Conservation (phyloP, 2,329 filamentous ascomycete species). For the Paecilomyces dactylethromorphus region DNA sequence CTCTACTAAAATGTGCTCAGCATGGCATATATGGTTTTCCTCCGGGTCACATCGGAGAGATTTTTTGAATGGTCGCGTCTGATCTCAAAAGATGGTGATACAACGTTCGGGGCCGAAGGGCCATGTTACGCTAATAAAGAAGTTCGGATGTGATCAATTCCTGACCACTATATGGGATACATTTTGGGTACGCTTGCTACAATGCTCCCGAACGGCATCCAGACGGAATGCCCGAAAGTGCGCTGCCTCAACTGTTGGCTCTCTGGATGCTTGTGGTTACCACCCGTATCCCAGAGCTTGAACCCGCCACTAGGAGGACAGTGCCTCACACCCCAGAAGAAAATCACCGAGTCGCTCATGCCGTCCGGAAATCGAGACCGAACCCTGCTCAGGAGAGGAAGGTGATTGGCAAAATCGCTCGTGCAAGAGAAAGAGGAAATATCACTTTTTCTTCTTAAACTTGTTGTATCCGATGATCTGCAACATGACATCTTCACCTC, state of each 20-base stretch:
- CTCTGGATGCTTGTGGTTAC: neutral
- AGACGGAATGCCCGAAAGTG: neutral
- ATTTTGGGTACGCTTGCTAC: neutral
- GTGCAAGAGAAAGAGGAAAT: neutral
- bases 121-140: neutral
- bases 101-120: neutral
- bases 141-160: neutral
- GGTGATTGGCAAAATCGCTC: neutral
- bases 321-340: neutral
- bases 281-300: neutral
- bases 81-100: neutral
- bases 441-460: neutral
- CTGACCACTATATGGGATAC: neutral
- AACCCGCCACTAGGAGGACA: neutral
- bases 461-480: neutral
- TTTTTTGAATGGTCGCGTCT: neutral
- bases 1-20: neutral
- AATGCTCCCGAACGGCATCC: neutral
- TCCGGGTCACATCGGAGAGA: neutral
- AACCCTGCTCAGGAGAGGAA: neutral
- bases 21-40: neutral
- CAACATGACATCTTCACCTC: neutral
- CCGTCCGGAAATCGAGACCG: neutral
- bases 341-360: neutral
- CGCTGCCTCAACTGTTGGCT: neutral